Conservation (phyloP, 495 filamentous ascomycete genomes). For the Letharia lupina region DNA sequence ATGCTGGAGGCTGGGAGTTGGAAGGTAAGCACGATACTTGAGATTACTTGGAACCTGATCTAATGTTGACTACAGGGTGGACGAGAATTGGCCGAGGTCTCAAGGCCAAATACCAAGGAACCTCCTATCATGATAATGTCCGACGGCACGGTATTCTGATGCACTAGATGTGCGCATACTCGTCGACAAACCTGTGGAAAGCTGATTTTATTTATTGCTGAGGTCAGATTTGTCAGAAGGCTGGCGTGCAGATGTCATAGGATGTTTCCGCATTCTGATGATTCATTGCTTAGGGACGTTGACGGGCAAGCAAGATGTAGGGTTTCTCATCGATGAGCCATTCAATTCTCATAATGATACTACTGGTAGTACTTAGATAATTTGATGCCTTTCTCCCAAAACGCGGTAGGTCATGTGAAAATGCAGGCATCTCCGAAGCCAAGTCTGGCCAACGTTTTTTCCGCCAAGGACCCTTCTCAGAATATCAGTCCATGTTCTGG, state of each 20-base stretch:
- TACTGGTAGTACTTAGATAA: neutral
- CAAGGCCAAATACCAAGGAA: constrained; percentile 90
- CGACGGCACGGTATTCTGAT: constrained; percentile 87
- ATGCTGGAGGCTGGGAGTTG: constrained; percentile 65
- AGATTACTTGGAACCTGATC: neutral
- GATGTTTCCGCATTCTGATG: too few relatives aligned
- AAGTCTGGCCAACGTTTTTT: neutral
- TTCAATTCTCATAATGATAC: neutral
- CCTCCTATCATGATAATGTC: constrained; percentile 94
- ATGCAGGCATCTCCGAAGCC: too few relatives aligned
- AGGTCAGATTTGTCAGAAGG: neutral
- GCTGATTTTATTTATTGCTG: neutral
- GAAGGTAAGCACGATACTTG: constrained; percentile 55
- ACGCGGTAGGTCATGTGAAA: too few relatives aligned
- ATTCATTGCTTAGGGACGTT: neutral
- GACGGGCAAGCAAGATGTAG: neutral
- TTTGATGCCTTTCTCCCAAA: neutral
- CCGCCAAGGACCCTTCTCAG: too few relatives aligned
- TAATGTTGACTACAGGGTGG: constrained; percentile 58
- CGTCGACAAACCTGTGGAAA: neutral
- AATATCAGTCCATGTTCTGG: too few relatives aligned
- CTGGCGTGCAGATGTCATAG: neutral
- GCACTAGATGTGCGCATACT: neutral
- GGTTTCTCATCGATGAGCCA: neutral
- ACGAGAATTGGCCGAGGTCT: constrained; percentile 91